Evolutionary conservation across 345 rosid genomes (phyloP), one percentile per base, ranked within the genome.

Genomic region (Brassica cretica): DNA sequence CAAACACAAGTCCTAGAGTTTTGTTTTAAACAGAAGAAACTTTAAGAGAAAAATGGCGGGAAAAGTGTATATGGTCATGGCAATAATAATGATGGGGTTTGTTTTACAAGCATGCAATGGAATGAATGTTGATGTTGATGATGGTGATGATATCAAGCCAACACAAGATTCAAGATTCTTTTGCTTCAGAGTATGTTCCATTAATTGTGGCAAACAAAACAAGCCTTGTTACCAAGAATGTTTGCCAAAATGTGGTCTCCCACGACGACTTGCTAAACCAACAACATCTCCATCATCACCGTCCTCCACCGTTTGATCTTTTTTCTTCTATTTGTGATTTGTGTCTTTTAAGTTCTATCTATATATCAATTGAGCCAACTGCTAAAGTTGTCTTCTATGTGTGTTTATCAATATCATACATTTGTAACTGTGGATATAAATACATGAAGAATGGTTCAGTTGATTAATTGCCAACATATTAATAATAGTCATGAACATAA

Each of bases 171-270:
- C 15, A 56, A 32, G 32, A 51, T 51, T 51, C 3, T n/a, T 5
- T n/a, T 79, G 82, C 46, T 79, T 79, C 64, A 79, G 14, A 68
- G 25, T 9, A 2, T 79, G 82, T 51, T 79, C 82, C 15, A 79
- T 67, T 10, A 6, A 1, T 3, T 79, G 82, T 73, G 82, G 82
- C 59, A 51, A 16, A 59, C 68, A 78, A 1, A 79, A 73, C 74
- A 46, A 79, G 62, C 27, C 70, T 5, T 79, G 82, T 73, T 73
- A 79, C 25, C 6, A 73, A 3, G 49, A 9, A 3, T 79, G 82
- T 68, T 73, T 79, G 70, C 63, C 65, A 0, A 61, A 61, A 49
- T 79, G 82, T 53, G 69, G 58, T 79, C 70, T 79, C 49, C 78
- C 82, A 33, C 32, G 55, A 37, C 2, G 8, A 1, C 44, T 14